phyloP scores from a whole-genome alignment of 352 stramenopile species.

The Pythium utonaiense region DNA sequence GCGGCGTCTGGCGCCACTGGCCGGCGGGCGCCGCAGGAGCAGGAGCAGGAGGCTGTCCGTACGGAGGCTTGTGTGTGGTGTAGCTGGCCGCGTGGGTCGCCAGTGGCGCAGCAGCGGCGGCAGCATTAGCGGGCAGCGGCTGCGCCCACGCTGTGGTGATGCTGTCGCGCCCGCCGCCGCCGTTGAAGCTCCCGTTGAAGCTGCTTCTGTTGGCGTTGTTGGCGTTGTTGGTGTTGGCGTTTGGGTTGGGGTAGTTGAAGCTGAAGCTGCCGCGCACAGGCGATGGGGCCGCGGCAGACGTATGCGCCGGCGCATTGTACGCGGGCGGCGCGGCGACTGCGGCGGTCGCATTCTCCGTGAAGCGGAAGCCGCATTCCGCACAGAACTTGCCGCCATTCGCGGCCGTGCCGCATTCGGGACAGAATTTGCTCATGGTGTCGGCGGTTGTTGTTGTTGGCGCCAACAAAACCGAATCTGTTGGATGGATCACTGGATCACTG shows the following conservation, averaged over 20 bases:
- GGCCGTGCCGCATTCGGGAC: conserved; percentile 50
- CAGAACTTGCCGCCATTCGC: conserved; percentile 58
- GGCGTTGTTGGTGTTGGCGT: not conserved
- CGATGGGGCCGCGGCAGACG: not conserved
- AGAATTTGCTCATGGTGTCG: conserved; percentile 48
- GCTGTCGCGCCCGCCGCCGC: not conserved
- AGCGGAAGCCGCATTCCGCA: conserved; percentile 53
- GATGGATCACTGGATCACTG: not conserved
- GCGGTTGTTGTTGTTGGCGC: not conserved
- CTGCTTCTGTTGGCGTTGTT: not conserved
- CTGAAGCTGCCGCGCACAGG: not conserved
- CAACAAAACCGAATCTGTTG: not conserved
- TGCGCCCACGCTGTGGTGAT: not conserved
- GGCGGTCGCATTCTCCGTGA: conserved; percentile 24
- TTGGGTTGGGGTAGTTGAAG: not conserved
- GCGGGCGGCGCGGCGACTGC: not conserved
- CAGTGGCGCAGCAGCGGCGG: not conserved
- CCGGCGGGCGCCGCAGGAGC: not conserved
- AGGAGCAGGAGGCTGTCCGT: not conserved
- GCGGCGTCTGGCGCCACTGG: not conserved
- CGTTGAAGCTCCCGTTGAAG: conserved; percentile 5
- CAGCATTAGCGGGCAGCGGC: not conserved
- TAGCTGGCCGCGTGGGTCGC: not conserved
- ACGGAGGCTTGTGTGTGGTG: not conserved
- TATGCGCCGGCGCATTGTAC: not conserved